Evolutionary conservation across 306 rosid genomes (phyloP), one percentile per base, ranked within the genome.

Genomic region (Glycine tomentella): DNA sequence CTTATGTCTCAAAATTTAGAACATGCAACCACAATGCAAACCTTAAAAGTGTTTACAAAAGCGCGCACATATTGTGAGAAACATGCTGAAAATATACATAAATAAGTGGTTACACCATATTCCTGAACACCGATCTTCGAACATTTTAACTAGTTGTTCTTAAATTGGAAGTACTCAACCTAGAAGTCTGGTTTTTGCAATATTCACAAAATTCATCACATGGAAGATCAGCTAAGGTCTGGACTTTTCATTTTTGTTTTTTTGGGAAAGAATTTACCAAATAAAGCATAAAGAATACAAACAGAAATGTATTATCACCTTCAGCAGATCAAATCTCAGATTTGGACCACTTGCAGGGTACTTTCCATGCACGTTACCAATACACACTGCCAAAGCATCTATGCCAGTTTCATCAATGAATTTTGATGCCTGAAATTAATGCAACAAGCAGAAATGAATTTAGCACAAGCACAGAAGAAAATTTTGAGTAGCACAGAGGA

Each of bases 331-430:
- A 48, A 95, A 79, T 90, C 85, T 91, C 85, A 95, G 95, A 74
- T 90, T 88, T 55, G 99, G 98, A 77, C 97, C 99, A 84, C 90
- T 87, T 68, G 92, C 89, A 7, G 99, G 97, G 84, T 95, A 95
- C 74, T 92, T 95, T 12, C 99, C 99, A 79, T 95, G 97, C 61
- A 90, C 97, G 75, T 95, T 95, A 49, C 99, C 97, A 25, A 95
- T 93, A 79, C 99, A 95, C 17, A 95, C 99, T 69, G 99, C 99
- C 91, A 95, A 90, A 88, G 99, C 97, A 87, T 92, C 99, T 90
- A 92, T 89, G n/a, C 94, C 86, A 16, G 99, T 95, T 83, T 89
- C 89, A 74, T 90, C 91, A 77, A 25, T 25, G 31, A 95, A 95
- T 77, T 88, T 86, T 85, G 90, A 83, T 65, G 31, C 31, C 31